These are phyloP conservation scores for Aphanocladium album DNA, from an alignment of 2,329 filamentous ascomycete species.

Conservation along the genomic window DNA sequence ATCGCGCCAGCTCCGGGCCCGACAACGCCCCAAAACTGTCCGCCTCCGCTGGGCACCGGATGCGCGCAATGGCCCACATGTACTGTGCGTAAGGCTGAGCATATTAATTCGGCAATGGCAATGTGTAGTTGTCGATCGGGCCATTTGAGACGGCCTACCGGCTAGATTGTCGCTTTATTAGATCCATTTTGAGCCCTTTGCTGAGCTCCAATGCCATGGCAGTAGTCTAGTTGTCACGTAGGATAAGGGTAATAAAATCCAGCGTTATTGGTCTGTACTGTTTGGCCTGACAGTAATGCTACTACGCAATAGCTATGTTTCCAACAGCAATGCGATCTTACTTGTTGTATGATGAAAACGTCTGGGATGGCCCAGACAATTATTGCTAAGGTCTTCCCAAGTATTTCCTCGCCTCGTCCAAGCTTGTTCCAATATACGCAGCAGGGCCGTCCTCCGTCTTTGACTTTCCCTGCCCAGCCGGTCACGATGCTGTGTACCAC, in stretches of 20 bases:
- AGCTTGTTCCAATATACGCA: neutral
- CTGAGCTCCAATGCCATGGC: too few relatives aligned
- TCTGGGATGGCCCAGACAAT: too few relatives aligned
- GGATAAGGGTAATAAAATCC: too few relatives aligned
- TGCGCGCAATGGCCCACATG: neutral
- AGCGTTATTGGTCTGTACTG: too few relatives aligned
- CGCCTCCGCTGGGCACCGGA: neutral
- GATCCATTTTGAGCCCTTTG: too few relatives aligned
- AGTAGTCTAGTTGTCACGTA: too few relatives aligned
- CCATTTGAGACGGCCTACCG: neutral
- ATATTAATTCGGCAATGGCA: neutral
- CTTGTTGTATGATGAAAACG: too few relatives aligned
- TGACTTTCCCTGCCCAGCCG: too few relatives aligned
- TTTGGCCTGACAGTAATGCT: too few relatives aligned
- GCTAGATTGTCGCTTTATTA: neutral
- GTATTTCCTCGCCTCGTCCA: neutral
- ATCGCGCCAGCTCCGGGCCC: neutral
- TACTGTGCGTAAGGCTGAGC: neutral
- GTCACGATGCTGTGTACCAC: too few relatives aligned
- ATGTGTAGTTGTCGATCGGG: neutral
- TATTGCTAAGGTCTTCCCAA: neutral
- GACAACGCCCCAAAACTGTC: neutral
- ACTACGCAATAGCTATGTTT: too few relatives aligned
- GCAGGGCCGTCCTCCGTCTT: neutral
- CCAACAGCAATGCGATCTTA: too few relatives aligned